Base-by-base conservation (phyloP, 805 yeast genomes). In the Candida silvatica region DNA sequence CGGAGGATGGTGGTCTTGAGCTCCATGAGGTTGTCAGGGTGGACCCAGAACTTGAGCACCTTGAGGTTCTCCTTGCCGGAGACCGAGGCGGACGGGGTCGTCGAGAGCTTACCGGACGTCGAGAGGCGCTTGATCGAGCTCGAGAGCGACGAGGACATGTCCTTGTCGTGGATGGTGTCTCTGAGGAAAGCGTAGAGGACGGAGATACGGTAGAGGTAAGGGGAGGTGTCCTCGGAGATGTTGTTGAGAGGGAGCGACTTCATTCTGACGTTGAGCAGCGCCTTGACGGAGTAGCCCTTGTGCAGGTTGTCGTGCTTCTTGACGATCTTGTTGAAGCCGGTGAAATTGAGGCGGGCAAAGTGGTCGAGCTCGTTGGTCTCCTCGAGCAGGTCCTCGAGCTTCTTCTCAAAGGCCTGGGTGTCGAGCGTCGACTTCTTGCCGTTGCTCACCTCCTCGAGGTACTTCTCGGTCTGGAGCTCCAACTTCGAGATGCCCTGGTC, bases 1-100 rank as follows among this genome's bases (percentile, higher is more conserved):
- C 97, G 80, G 54, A 90, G 71, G 45, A 90, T 84, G 40, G 87
- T 77, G n/a, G 97, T 86, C 64, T 90, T 90, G 37, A 88, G 95
- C 62, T 90, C 97, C 96, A 90, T 88, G 54, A 92, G 56, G 55
- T 86, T 83, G 48, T 92, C 98, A n/a, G 90, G 88, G 56, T 90
- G 97, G 29, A 92, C 71, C 98, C 98, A 90, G 59, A 90, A 90
- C 61, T 84, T 86, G 59, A 80, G 77, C 12, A 85, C 78, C 43
- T 66, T 79, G 65, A 48, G 77, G 29, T 45, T 44, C 6, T 37
- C 27, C 17, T 34, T 17, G 4, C 35, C 31, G 22, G 30, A 42
- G 11, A 41, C 32, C 6, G 55, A 40, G 6, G 59, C 49, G 36
- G 49, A 46, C 19, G 62, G 59, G 17, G 64, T 52, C 3, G 59